A percentile compares a stretch with the other conserved stretches of the same genome.
Conservation (phyloP, 2,329 filamentous ascomycete genomes). For the Penicillium sp. region DNA sequence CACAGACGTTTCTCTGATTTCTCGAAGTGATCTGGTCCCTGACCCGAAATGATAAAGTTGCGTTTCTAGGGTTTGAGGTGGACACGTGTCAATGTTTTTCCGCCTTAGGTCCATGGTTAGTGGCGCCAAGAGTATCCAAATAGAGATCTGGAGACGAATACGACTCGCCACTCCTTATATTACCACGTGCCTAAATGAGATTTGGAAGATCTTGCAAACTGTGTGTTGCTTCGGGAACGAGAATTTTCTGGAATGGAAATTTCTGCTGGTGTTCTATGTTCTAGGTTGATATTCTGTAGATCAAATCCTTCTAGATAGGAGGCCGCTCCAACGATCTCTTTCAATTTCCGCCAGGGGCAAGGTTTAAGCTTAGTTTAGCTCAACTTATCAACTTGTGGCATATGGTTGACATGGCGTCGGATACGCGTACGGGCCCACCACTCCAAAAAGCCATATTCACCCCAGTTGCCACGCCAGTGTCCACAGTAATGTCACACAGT, state of each 20-base stretch:
- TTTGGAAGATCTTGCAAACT: background rate
- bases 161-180: conserved; percentile 1
- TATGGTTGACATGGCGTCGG: background rate
- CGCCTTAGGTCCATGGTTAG: background rate
- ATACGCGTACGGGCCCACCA: conserved; percentile 9
- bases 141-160: background rate
- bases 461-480: conserved; percentile 3
- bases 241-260: background rate
- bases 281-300: background rate
- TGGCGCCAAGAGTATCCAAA: background rate
- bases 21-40: conserved; percentile 1
- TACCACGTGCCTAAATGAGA: too few relatives aligned
- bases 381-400: conserved; percentile 9
- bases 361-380: conserved; percentile 26
- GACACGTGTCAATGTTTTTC: conserved; percentile 9
- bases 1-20: background rate
- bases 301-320: background rate
- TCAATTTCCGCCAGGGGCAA: conserved; percentile 16
- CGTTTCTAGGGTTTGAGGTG: conserved; percentile 8
- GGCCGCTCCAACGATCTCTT: conserved; percentile 6
- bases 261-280: background rate
- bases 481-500: conserved; percentile 1
- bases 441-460: conserved; percentile 7
- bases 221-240: background rate
- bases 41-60: conserved; percentile 5